Percentiles rank a stretch among this genome's conserved stretches.
Conservation (phyloP, 345 rosid genomes). For the Rubroshorea leprosula region DNA sequence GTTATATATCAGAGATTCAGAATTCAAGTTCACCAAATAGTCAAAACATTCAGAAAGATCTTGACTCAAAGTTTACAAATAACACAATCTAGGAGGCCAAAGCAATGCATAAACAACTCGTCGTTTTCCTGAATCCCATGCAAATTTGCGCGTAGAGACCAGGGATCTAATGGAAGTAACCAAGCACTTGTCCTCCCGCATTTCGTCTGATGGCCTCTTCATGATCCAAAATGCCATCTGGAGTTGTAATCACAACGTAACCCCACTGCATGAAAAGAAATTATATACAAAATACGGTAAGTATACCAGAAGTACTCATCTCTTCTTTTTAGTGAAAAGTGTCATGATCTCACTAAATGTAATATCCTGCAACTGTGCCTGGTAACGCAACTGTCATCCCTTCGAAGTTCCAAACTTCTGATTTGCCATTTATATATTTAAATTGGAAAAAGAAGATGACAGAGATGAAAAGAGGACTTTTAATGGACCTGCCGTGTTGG, state of each 20-base stretch:
- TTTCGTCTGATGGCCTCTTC: slow-evolving; percentile 76
- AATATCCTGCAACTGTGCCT: too few species aligned
- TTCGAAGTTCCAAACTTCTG: too few species aligned
- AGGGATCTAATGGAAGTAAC: slow-evolving; percentile 61
- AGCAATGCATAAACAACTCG: not conserved
- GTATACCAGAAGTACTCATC: too few species aligned
- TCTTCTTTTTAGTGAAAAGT: too few species aligned
- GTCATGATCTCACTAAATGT: too few species aligned
- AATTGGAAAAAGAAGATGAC: not conserved
- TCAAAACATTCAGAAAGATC: not conserved
- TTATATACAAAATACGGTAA: too few species aligned
- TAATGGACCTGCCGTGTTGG: slow-evolving; percentile 78
- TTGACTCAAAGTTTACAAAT: slow-evolving; percentile 5
- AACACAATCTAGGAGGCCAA: not conserved
- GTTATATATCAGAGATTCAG: too few species aligned
- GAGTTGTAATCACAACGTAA: slow-evolving; percentile 83
- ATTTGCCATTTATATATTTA: too few species aligned
- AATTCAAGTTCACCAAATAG: not conserved
- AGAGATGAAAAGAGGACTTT: not conserved
- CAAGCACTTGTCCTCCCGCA: slow-evolving; percentile 89
- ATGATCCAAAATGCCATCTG: slow-evolving; percentile 91
- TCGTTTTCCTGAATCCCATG: not conserved
- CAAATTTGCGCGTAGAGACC: slow-evolving; percentile 1
- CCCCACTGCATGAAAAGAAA: slow-evolving; percentile 61
- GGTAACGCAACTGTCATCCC: too few species aligned